phyloP scores from a whole-genome alignment of 306 rosid genomes.

The Cicer bijugum region DNA sequence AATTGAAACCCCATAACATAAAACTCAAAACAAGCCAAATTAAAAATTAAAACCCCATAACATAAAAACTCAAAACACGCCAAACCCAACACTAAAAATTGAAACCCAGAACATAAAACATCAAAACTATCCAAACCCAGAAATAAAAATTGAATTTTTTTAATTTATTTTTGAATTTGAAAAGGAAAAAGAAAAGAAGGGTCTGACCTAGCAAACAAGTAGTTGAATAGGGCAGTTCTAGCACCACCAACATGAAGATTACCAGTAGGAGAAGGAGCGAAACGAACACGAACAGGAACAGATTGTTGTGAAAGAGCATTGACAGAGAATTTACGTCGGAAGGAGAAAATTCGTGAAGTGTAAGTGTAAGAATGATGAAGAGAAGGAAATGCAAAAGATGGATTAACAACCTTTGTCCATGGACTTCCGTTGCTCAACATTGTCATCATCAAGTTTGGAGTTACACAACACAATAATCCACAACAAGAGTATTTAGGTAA shows the following conservation, averaged over 20 bases:
- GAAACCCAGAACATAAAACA: not conserved
- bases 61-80: not conserved
- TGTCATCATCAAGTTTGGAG: slow-evolving; percentile 45
- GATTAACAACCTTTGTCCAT: slow-evolving; percentile 57
- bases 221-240: slow-evolving; percentile 86
- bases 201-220: slow-evolving; percentile 69
- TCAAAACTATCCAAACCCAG: not conserved
- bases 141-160: slow-evolving; percentile 16
- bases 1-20: not conserved
- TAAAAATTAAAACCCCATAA: not conserved
- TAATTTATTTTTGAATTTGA: not conserved
- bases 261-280: slow-evolving; percentile 97
- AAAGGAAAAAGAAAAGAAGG: not conserved
- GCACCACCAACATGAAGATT: slow-evolving; percentile 99
- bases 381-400: slow-evolving; percentile 31
- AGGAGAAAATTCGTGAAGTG: slow-evolving; percentile 34
- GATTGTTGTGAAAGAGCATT: slow-evolving; percentile 53
- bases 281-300: slow-evolving; percentile 79
- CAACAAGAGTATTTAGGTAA: not conserved
- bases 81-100: not conserved
- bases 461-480: not conserved
- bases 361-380: slow-evolving; percentile 49
- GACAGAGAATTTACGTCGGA: slow-evolving; percentile 60
- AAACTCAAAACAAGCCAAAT: not conserved
- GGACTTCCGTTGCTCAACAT: slow-evolving; percentile 53